Evolutionary conservation across 1,284 basidiomycete genomes (phyloP).

Genomic region (Kwoniella shivajii): DNA sequence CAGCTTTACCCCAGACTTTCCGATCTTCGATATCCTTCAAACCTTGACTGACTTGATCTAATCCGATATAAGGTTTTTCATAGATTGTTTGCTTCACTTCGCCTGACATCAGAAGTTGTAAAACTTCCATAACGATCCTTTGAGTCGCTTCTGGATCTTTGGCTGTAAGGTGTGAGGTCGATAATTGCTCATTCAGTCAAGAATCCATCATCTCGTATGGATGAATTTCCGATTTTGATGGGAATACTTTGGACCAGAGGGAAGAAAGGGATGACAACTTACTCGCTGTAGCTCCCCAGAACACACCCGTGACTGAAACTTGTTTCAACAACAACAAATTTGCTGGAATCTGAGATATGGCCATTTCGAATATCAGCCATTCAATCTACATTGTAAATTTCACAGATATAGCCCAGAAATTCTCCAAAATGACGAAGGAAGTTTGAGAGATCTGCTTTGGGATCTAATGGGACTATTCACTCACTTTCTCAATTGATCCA

Average conservation of each 20-base stretch:
- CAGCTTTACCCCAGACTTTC: conserved; percentile 90
- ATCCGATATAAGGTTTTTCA: conserved; percentile 69
- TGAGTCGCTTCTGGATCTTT: conserved; percentile 69
- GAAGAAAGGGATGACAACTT: conserved; percentile 37
- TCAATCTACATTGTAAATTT: background rate
- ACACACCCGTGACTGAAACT: conserved; percentile 74
- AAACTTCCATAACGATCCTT: conserved; percentile 72
- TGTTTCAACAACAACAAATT: conserved; percentile 89
- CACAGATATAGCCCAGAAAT: too few species aligned
- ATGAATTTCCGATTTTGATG: background rate
- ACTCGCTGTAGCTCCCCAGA: conserved; percentile 82
- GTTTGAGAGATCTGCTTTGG: too few species aligned
- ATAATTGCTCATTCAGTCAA: background rate
- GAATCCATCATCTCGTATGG: background rate
- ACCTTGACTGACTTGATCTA: conserved; percentile 65
- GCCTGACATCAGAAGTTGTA: conserved; percentile 70
- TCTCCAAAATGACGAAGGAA: too few species aligned
- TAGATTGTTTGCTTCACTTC: conserved; percentile 74
- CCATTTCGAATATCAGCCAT: background rate
- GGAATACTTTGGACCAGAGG: background rate
- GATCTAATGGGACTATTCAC: too few species aligned
- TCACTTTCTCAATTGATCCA: conserved; percentile 83
- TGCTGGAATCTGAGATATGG: conserved; percentile 67
- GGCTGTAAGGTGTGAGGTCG: conserved; percentile 55
- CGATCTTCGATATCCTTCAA: conserved; percentile 63